Percentiles rank a stretch among this genome's conserved stretches.
Conservation (phyloP, 2,329 filamentous ascomycete species). For the Huntiella abstrusa region DNA sequence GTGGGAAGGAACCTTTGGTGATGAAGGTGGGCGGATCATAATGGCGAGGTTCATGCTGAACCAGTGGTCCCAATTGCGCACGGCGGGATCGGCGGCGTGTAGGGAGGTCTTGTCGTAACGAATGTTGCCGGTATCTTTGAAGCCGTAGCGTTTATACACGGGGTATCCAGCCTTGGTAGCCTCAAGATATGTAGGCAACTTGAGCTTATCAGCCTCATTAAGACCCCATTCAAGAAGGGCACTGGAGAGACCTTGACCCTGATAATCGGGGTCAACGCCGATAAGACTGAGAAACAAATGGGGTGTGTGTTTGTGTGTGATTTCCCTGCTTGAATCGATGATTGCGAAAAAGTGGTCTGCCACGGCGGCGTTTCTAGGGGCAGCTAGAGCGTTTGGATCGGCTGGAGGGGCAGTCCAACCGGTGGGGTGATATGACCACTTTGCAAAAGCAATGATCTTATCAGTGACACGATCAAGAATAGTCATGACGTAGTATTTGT, state of each 20-base stretch:
- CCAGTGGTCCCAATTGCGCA: constrained; percentile 6
- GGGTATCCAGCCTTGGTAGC: constrained; percentile 8
- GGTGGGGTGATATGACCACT: constrained; percentile 11
- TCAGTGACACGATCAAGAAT: background rate
- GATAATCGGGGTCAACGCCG: constrained; percentile 5
- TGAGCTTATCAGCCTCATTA: constrained; percentile 6
- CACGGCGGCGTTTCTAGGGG: constrained; percentile 2
- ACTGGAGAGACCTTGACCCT: constrained; percentile 3
- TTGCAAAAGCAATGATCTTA: constrained; percentile 9
- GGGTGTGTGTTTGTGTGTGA: constrained; percentile 8
- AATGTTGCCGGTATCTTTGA: constrained; percentile 5
- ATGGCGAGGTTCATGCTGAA: constrained; percentile 5
- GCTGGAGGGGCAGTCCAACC: constrained; percentile 2
- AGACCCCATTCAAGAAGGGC: constrained; percentile 9
- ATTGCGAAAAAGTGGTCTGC: constrained; percentile 8
- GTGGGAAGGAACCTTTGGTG: background rate
- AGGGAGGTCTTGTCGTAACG: constrained; percentile 4
- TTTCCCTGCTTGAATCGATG: constrained; percentile 7
- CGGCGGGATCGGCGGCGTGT: background rate
- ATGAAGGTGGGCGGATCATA: constrained; percentile 5
- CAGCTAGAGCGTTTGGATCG: background rate
- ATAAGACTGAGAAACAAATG: constrained; percentile 10
- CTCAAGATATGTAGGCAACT: constrained; percentile 8
- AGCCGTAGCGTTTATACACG: constrained; percentile 8
- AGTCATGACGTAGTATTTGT: constrained; percentile 6